These are phyloP conservation scores for Paraphaeosphaeria sporulosa DNA, from an alignment of 2,329 filamentous ascomycete genomes.

Conservation along the genomic window DNA sequence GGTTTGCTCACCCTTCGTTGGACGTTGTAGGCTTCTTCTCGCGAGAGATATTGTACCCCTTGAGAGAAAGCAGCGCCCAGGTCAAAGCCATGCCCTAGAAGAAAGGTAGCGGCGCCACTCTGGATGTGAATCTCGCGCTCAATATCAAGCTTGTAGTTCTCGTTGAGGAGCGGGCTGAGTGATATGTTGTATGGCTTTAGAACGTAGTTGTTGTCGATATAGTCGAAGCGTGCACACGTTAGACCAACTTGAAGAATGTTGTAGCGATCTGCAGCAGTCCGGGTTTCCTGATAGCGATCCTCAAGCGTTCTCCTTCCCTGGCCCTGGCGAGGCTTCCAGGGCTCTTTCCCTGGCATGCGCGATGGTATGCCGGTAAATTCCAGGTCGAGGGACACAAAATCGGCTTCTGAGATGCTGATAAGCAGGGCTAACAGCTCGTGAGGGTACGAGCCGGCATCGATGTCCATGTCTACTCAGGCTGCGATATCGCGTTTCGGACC, in stretches of 20 bases:
- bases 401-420: slow-evolving; percentile 63
- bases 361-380: slow-evolving; percentile 70
- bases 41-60: slow-evolving; percentile 70
- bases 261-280: slow-evolving; percentile 67
- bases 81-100: slow-evolving; percentile 65
- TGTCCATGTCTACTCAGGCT: slow-evolving; percentile 65
- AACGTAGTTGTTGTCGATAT: slow-evolving; percentile 58
- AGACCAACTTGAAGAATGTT: slow-evolving; percentile 72
- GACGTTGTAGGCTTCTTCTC: slow-evolving; percentile 62
- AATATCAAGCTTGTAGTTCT: slow-evolving; percentile 58
- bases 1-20: slow-evolving; percentile 56
- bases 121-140: slow-evolving; percentile 68
- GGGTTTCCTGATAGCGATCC: slow-evolving; percentile 67
- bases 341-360: slow-evolving; percentile 46
- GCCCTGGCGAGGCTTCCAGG: slow-evolving; percentile 23
- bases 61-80: slow-evolving; percentile 63
- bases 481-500: not conserved
- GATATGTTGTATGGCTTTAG: slow-evolving; percentile 71
- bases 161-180: slow-evolving; percentile 63
- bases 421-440: slow-evolving; percentile 63
- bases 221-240: slow-evolving; percentile 68
- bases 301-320: slow-evolving; percentile 61
- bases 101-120: slow-evolving; percentile 67
- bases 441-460: slow-evolving; percentile 60
- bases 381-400: slow-evolving; percentile 70